Conservation (phyloP, 1,284 basidiomycete genomes). For the Heliocybe sulcata region DNA sequence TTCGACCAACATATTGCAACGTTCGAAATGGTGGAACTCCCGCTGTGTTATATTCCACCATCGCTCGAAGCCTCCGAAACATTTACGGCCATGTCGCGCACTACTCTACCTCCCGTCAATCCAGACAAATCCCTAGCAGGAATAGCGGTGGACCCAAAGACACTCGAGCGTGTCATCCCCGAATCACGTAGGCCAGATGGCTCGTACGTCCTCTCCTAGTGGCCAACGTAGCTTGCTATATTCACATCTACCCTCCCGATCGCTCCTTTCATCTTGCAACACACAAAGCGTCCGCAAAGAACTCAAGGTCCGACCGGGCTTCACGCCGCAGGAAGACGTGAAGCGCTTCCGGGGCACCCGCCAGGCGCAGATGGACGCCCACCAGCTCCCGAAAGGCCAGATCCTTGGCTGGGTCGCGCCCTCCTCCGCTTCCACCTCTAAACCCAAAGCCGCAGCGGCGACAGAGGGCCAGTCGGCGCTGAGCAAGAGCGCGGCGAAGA, state of each 20-base stretch:
- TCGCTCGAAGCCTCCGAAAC: neutral
- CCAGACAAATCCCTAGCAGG: slow-evolving; percentile 69
- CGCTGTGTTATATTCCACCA: no score
- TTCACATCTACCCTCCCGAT: slow-evolving; percentile 6
- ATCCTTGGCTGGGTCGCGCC: slow-evolving; percentile 76
- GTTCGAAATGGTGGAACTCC: no score
- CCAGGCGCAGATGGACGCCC: slow-evolving; percentile 64
- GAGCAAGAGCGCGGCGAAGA: slow-evolving; percentile 29
- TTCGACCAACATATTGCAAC: no score
- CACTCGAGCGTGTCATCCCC: slow-evolving; percentile 84
- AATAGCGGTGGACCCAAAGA: slow-evolving; percentile 77
- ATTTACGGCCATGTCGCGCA: slow-evolving; percentile 51
- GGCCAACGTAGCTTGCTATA: slow-evolving; percentile 8
- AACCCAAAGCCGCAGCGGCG: slow-evolving; percentile 10
- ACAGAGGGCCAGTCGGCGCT: slow-evolving; percentile 8
- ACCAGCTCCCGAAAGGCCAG: slow-evolving; percentile 62
- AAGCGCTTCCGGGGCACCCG: slow-evolving; percentile 73
- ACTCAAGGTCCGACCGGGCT: slow-evolving; percentile 87
- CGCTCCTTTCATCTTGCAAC: neutral
- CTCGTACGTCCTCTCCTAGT: slow-evolving; percentile 55
- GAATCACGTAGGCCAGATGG: slow-evolving; percentile 81
- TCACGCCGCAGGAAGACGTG: slow-evolving; percentile 92
- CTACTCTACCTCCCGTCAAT: slow-evolving; percentile 49
- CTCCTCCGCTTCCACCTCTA: slow-evolving; percentile 23
- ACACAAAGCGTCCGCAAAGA: slow-evolving; percentile 80